Base-by-base conservation (phyloP, 192 early-diverging fungal species). In the Entophlyctis luteolus region DNA sequence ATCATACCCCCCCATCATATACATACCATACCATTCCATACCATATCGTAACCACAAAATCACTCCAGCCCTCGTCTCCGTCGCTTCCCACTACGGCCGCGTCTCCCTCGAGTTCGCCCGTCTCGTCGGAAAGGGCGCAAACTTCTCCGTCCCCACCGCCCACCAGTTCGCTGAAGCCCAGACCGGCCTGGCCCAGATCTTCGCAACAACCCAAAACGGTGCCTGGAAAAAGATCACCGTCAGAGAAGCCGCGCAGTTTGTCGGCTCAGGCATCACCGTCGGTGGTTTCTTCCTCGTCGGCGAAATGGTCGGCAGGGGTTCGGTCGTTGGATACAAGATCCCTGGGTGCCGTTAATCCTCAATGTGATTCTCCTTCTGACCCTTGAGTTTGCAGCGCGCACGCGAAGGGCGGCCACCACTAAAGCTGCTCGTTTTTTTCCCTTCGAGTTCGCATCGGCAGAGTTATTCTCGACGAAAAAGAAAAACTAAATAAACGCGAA, bases 181-280 rank as follows among this genome's bases (percentile, higher is more conserved):
- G 35, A 20, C 32, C 63, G 81, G 81, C 23, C 65, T 76, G 37
- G 53, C 73, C 47, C 74, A 73, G 48, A 74, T 84, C 42, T 42
- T 77, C 67, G 36, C 37, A 23, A 55, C 65, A 10, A 70, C 78
- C 70, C 57, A 62, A 33, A 81, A 73, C 63, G 82, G 79, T 27
- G 72, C 72, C 22, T 84, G 82, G 82, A 84, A 77, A 67, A 84
- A 84, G 71, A 75, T 81, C 38, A 80, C 77, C 20, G 62, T 84
- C 55, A 28, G 57, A 14, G 71, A 84, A 59, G 66, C 72, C n/a
- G 70, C 59, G 25, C 55, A 76, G 55, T 36, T 84, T 10, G 47
- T 62, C 35, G 65, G 45, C 32, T 68, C 68, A 25, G 82, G 82
- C 38, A 50, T 79, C 60, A 77, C 78, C 70, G 70, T 84, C 54